Evolutionary conservation across 768 basidiomycete species (phyloP).

Genomic region (Lactarius quietus): DNA sequence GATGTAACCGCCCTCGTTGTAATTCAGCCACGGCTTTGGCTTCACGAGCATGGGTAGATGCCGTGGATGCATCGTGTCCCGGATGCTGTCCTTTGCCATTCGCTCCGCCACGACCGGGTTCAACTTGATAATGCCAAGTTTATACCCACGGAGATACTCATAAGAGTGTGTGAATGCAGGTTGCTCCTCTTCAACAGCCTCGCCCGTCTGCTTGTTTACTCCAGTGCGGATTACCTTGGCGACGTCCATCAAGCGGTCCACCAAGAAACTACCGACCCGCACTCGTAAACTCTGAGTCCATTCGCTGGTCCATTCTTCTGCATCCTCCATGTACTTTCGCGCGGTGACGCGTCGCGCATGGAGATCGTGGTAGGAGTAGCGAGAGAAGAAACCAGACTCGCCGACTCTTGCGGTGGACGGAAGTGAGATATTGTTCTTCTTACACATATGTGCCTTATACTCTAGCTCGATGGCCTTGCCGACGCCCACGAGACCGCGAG

Average conservation of each 20-base stretch:
- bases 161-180: slow-evolving; percentile 91
- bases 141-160: slow-evolving; percentile 90
- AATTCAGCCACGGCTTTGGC: slow-evolving; percentile 81
- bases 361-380: slow-evolving; percentile 56
- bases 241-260: slow-evolving; percentile 80
- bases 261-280: slow-evolving; percentile 76
- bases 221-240: slow-evolving; percentile 69
- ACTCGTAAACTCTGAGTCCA: slow-evolving; percentile 82
- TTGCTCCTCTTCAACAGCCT: slow-evolving; percentile 70
- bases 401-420: slow-evolving; percentile 30
- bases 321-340: slow-evolving; percentile 58
- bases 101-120: slow-evolving; percentile 78
- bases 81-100: slow-evolving; percentile 68
- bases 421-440: slow-evolving; percentile 50
- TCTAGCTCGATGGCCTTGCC: slow-evolving; percentile 88
- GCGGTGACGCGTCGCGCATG: slow-evolving; percentile 63
- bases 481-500: slow-evolving; percentile 72
- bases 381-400: slow-evolving; percentile 50
- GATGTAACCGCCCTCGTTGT: slow-evolving; percentile 80
- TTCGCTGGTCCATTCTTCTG: slow-evolving; percentile 68
- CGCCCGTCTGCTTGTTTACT: slow-evolving; percentile 53
- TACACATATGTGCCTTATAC: slow-evolving; percentile 81
- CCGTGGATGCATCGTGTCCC: slow-evolving; percentile 79
- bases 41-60: slow-evolving; percentile 94
- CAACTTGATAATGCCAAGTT: slow-evolving; percentile 86